Percentiles rank a stretch among this genome's conserved stretches.
Evolutionary conservation across 179 eudicot species (phyloP).

Genomic region (Drosera spatulata): DNA sequence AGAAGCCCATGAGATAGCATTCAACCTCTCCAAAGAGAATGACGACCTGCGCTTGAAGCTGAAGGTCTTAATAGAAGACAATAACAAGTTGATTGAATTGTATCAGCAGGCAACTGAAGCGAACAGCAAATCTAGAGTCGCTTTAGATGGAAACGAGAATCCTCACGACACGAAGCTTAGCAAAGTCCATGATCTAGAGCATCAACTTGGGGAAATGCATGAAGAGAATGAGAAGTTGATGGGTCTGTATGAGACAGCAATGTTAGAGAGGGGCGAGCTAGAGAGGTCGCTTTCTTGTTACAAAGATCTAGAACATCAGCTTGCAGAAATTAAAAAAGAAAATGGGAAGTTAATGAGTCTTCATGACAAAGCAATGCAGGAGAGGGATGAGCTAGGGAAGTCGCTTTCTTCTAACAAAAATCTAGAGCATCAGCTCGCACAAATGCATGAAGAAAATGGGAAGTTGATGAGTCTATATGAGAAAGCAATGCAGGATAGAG

Average conservation of each 20-base stretch:
- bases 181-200: slow-evolving; percentile 22
- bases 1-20: slow-evolving; percentile 87
- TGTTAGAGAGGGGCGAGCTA: slow-evolving; percentile 91
- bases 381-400: slow-evolving; percentile 78
- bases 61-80: slow-evolving; percentile 76
- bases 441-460: slow-evolving; percentile 65
- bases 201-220: slow-evolving; percentile 50
- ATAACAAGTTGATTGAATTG: slow-evolving; percentile 78
- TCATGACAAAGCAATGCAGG: slow-evolving; percentile 74
- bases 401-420: slow-evolving; percentile 23
- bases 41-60: slow-evolving; percentile 71
- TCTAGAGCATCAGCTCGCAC: slow-evolving; percentile 36
- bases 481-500: slow-evolving; percentile 82
- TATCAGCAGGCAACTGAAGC: slow-evolving; percentile 70
- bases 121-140: slow-evolving; percentile 15
- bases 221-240: slow-evolving; percentile 59
- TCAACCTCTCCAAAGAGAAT: slow-evolving; percentile 71
- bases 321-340: slow-evolving; percentile 54
- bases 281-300: slow-evolving; percentile 40
- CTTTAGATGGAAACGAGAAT: slow-evolving; percentile 17
- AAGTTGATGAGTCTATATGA: slow-evolving; percentile 51
- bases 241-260: slow-evolving; percentile 53
- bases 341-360: slow-evolving; percentile 49
- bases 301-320: slow-evolving; percentile 30
- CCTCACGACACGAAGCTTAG: slow-evolving; percentile 8